These are phyloP conservation scores for Fistulifera pelliculosa DNA, from an alignment of 108 stramenopile genomes.

Conservation along the genomic window DNA sequence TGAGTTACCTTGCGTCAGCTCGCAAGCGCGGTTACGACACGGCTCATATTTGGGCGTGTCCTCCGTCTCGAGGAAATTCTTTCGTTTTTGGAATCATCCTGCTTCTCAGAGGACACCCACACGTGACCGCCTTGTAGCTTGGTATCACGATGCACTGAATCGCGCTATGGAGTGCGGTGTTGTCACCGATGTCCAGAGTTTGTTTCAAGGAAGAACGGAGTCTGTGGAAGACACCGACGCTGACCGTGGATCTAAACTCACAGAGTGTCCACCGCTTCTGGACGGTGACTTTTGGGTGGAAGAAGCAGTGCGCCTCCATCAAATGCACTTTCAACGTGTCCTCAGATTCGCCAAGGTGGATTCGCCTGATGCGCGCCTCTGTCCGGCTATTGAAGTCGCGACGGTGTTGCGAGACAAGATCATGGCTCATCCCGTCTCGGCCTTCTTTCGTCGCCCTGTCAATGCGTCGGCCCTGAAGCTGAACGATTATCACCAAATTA, in stretches of 20 bases:
- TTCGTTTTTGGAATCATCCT: constrained; percentile 93
- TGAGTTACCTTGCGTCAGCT: constrained; percentile 66
- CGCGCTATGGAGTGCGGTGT: constrained; percentile 36
- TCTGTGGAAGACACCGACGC: background rate
- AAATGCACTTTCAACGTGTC: constrained; percentile 10
- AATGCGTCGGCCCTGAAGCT: constrained; percentile 71
- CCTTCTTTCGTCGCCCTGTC: constrained; percentile 71
- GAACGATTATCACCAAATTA: constrained; percentile 65
- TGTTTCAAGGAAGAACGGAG: constrained; percentile 26
- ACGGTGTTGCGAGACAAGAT: constrained; percentile 40
- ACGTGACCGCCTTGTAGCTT: constrained; percentile 52
- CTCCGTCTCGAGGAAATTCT: constrained; percentile 80
- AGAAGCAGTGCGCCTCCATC: constrained; percentile 52
- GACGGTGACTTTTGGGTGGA: constrained; percentile 91
- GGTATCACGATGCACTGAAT: constrained; percentile 71
- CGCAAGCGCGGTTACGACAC: constrained; percentile 55
- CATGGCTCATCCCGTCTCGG: constrained; percentile 37
- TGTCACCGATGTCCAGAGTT: constrained; percentile 37
- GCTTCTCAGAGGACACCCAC: constrained; percentile 75
- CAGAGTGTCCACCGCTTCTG: constrained; percentile 62
- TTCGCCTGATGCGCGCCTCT: background rate
- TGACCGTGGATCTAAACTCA: background rate
- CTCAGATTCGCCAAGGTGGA: constrained; percentile 14
- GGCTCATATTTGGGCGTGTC: constrained; percentile 89
- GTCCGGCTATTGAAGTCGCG: constrained; percentile 38